Conservation (phyloP, 352 stramenopile species). For the Phytophthora ohioensis region DNA sequence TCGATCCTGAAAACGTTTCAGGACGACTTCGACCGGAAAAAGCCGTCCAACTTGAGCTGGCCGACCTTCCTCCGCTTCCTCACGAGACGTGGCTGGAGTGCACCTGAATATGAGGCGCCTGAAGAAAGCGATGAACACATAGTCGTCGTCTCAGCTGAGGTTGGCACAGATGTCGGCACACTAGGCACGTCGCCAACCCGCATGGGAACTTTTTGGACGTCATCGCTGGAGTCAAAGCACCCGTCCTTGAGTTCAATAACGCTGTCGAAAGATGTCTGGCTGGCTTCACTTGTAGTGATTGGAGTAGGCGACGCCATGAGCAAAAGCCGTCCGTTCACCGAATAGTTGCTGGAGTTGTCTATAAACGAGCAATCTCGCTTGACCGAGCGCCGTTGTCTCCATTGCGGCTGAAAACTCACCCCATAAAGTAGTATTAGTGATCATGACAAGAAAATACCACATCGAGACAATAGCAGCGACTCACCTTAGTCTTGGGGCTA, state of each 20-base stretch:
- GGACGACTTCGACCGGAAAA: slow-evolving; percentile 40
- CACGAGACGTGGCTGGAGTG: slow-evolving; percentile 46
- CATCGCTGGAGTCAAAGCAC: slow-evolving; percentile 50
- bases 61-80: slow-evolving; percentile 59
- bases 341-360: slow-evolving; percentile 39
- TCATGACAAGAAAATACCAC: background rate
- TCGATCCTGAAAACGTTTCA: no score
- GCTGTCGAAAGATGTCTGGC: slow-evolving; percentile 28
- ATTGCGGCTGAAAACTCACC: slow-evolving; percentile 32
- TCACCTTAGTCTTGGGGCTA: background rate
- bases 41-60: slow-evolving; percentile 63
- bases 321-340: slow-evolving; percentile 31
- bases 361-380: slow-evolving; percentile 74
- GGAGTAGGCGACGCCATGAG: slow-evolving; percentile 22
- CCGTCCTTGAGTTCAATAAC: slow-evolving; percentile 54
- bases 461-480: no score
- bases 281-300: slow-evolving; percentile 17
- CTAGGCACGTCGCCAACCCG: slow-evolving; percentile 14
- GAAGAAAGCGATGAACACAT: slow-evolving; percentile 20
- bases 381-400: slow-evolving; percentile 59
- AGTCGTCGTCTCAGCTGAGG: slow-evolving; percentile 20
- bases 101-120: slow-evolving; percentile 10
- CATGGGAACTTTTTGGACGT: slow-evolving; percentile 33
- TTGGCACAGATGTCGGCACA: slow-evolving; percentile 7
- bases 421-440: slow-evolving; percentile 2